These are phyloP conservation scores for Penicillium paradoxum DNA, from an alignment of 495 filamentous ascomycete genomes.

Conservation along the genomic window DNA sequence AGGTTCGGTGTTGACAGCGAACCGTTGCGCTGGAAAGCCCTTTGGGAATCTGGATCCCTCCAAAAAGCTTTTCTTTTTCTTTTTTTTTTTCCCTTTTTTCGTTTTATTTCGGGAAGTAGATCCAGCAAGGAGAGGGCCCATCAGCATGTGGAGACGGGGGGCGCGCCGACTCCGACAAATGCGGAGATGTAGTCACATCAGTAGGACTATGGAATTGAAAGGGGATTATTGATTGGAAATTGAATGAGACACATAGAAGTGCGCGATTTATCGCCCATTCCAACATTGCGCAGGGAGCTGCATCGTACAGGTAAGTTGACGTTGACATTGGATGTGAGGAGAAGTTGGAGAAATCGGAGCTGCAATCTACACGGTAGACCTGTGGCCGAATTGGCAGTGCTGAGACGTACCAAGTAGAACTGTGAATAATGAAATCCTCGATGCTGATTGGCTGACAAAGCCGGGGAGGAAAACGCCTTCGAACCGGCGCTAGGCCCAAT, in stretches of 20 bases:
- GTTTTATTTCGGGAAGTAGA: conserved; percentile 18
- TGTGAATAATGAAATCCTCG: conserved; percentile 1
- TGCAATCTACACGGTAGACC: conserved; percentile 20
- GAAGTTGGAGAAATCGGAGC: background rate
- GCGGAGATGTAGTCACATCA: conserved; percentile 12
- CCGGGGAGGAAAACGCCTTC: conserved; percentile 18
- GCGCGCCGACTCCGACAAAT: conserved; percentile 13
- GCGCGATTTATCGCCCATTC: conserved; percentile 4
- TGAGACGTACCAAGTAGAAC: conserved; percentile 9
- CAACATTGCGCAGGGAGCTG: conserved; percentile 8
- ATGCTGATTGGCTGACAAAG: conserved; percentile 16
- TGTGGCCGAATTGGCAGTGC: conserved; percentile 19
- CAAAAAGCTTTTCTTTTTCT: conserved; percentile 32
- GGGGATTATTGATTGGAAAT: background rate
- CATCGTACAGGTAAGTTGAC: conserved; percentile 7
- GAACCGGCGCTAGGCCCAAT: background rate
- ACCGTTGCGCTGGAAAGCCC: conserved; percentile 29
- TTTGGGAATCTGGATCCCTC: conserved; percentile 28
- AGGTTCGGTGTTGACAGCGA: conserved; percentile 37
- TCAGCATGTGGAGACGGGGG: conserved; percentile 14
- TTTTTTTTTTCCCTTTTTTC: background rate
- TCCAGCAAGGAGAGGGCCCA: conserved; percentile 15
- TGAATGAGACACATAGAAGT: background rate
- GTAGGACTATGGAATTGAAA: background rate
- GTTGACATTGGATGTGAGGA: background rate